phyloP scores from a whole-genome alignment of 352 stramenopile genomes.

The Globisporangium parvum region DNA sequence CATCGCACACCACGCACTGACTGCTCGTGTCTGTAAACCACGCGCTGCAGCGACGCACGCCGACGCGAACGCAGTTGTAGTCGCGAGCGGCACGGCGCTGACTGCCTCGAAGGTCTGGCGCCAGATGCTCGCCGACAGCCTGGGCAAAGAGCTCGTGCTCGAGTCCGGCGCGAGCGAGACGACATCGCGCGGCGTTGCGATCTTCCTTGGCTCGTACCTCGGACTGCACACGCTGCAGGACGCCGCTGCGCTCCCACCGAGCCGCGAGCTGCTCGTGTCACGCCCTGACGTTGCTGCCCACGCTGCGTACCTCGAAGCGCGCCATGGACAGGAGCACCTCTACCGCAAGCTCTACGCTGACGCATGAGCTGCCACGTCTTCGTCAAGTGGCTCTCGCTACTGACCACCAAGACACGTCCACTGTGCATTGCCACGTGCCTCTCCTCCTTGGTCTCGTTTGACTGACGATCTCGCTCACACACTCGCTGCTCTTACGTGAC shows the following conservation, averaged over 20 bases:
- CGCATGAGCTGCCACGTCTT: not conserved
- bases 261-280: constrained; percentile 22
- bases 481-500: too few relatives aligned
- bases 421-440: too few relatives aligned
- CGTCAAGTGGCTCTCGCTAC: too few relatives aligned
- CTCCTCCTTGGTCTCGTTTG: not conserved
- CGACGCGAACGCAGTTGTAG: constrained; percentile 41
- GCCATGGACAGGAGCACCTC: constrained; percentile 61
- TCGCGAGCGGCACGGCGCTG: constrained; percentile 80
- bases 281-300: constrained; percentile 44
- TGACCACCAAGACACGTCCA: too few relatives aligned
- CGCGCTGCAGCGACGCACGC: constrained; percentile 22
- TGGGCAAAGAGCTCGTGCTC: constrained; percentile 67
- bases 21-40: not conserved
- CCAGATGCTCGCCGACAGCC: constrained; percentile 81
- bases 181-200: constrained; percentile 78
- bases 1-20: not conserved
- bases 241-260: constrained; percentile 22
- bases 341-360: constrained; percentile 66
- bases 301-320: constrained; percentile 50
- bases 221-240: constrained; percentile 45
- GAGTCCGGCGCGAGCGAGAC: constrained; percentile 62
- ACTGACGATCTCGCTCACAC: not conserved
- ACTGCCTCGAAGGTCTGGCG: constrained; percentile 77
- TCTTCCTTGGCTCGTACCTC: constrained; percentile 61